phyloP scores from a whole-genome alignment of 768 basidiomycete genomes.

The Leccinum sublutescens region DNA sequence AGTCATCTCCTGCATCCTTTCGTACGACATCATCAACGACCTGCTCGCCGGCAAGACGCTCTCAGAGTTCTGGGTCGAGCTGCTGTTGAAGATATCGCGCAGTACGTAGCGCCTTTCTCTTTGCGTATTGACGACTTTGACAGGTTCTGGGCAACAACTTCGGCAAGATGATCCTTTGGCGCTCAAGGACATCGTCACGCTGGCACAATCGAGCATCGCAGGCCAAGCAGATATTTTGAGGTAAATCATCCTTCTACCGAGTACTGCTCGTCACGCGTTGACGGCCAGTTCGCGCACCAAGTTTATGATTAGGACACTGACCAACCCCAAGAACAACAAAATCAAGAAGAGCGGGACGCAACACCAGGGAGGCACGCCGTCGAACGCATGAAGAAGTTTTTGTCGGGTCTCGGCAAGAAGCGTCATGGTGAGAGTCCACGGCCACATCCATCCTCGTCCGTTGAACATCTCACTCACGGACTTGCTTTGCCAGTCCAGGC shows the following conservation, averaged over 20 bases:
- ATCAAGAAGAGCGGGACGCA: constrained; percentile 61
- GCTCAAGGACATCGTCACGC: constrained; percentile 84
- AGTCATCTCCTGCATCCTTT: constrained; percentile 82
- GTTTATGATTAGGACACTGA: constrained; percentile 96
- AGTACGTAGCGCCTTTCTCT: constrained; percentile 45
- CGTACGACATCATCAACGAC: constrained; percentile 85
- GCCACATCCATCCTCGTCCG: no score
- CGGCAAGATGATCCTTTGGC: constrained; percentile 90
- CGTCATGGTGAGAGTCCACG: no score
- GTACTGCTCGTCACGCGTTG: background rate
- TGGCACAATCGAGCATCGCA: constrained; percentile 72
- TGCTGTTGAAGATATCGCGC: constrained; percentile 80
- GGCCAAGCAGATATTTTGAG: constrained; percentile 49
- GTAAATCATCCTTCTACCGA: constrained; percentile 31
- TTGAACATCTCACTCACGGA: no score
- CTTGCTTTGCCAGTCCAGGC: no score
- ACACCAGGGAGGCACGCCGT: constrained; percentile 71
- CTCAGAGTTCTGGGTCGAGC: constrained; percentile 79
- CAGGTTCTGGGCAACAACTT: constrained; percentile 91
- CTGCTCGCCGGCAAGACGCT: constrained; percentile 59
- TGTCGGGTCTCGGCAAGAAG: no score
- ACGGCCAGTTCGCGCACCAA: constrained; percentile 74
- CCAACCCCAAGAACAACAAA: constrained; percentile 92
- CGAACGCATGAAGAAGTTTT: no score
- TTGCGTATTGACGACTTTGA: constrained; percentile 10